Evolutionary conservation across 208 protist species (phyloP), one percentile per base, ranked within the genome.

Genomic region (Acanthamoeba sp.): DNA sequence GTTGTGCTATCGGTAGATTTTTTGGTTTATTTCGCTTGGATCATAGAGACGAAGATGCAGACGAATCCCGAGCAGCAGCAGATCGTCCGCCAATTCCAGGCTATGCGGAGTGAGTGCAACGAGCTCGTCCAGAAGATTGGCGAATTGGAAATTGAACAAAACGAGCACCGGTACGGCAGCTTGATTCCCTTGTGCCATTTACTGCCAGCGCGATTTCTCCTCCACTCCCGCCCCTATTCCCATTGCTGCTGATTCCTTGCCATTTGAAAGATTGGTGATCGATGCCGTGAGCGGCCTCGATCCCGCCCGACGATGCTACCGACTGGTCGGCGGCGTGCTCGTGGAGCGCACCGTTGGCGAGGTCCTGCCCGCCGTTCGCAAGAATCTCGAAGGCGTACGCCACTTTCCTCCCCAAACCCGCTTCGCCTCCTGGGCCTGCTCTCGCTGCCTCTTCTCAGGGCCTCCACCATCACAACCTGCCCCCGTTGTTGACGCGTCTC

Each of bases 301-400:
- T 73, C 94, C 95, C 48, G 96, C 98, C 59, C 98, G 98, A 94
- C 98, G 98, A 95, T 99, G 98, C 95, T 99, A 98, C 94, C 98
- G 98, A 42, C 96, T 99, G 45, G 97, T 99, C 22, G 99, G 98
- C 52, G 98, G 98, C 45, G 98, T 99, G 40, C 97, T 99, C 18
- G 97, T 99, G 59, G 98, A 99, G 96, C 97, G 98, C 92, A 99
- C 98, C 12, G 98, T 99, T 1, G 98, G 96, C 22, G 98, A 99
- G 89, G 98, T 99, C 42, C 95, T 99, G 40, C 99, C 98, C 20
- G 98, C 98, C 76, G 97, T 99, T n/a, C 96, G 98, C 96, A 95
- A 98, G 80, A 99, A 98, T 94, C 82, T 90, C 18, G 82, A 90
- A 40, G 82, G 82, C 22, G 82, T 90, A 90, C 48, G 38, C 66